These are phyloP conservation scores for Cichorium intybus DNA, from an alignment of 140 eudicot species.

Conservation along the genomic window DNA sequence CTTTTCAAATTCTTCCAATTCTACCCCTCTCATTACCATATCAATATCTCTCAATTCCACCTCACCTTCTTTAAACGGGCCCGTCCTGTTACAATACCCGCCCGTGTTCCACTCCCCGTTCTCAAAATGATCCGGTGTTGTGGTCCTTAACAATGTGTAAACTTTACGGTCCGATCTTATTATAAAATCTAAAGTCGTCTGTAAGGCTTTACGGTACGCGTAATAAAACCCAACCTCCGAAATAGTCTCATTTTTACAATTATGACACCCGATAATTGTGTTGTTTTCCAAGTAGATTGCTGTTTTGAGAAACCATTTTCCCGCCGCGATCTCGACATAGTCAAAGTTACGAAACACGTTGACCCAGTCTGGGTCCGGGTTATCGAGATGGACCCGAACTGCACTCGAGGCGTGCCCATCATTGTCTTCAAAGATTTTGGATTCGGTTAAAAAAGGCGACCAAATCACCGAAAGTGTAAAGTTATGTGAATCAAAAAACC, in stretches of 20 bases:
- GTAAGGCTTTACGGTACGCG: constrained; percentile 62
- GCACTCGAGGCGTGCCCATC: constrained; percentile 58
- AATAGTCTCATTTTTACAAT: constrained; percentile 44
- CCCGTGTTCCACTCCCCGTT: constrained; percentile 85
- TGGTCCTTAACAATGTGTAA: constrained; percentile 51
- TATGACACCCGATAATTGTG: constrained; percentile 63
- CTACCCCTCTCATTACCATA: constrained; percentile 47
- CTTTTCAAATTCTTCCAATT: constrained; percentile 53
- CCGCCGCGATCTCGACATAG: constrained; percentile 59
- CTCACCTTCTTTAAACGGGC: constrained; percentile 65
- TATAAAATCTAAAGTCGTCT: constrained; percentile 45
- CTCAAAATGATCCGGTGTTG: constrained; percentile 89
- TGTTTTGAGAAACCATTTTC: constrained; percentile 83
- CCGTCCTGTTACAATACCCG: constrained; percentile 66
- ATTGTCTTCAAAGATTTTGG: constrained; percentile 63
- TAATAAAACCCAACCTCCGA: constrained; percentile 55
- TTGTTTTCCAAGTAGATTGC: constrained; percentile 76
- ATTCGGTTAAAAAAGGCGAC: constrained; percentile 73
- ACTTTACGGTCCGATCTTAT: constrained; percentile 47
- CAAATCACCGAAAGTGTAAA: constrained; percentile 72
- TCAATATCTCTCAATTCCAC: constrained; percentile 41
- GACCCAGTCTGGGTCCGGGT: constrained; percentile 56
- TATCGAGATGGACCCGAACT: constrained; percentile 56
- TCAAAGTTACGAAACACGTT: constrained; percentile 47
- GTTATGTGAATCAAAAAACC: constrained; percentile 58